phyloP scores from a whole-genome alignment of 2,329 filamentous ascomycete species.

The Gnomoniopsis smithogilvyi region DNA sequence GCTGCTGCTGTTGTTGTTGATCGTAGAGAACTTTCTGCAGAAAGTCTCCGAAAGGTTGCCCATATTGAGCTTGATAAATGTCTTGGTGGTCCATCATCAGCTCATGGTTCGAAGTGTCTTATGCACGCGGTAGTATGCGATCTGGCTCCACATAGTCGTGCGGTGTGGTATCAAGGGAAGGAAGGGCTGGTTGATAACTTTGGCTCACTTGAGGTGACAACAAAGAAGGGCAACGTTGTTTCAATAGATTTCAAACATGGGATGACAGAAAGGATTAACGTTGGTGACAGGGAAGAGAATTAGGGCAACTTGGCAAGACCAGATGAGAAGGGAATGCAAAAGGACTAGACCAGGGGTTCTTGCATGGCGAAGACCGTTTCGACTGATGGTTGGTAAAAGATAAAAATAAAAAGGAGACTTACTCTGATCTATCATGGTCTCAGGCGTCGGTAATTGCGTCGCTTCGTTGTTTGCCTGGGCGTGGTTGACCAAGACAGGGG shows the following conservation, averaged over 20 bases:
- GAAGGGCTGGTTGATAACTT: too few relatives aligned
- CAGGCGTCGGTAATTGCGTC: conserved; percentile 32
- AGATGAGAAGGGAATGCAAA: background rate
- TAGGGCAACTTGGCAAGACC: background rate
- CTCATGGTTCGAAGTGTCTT: background rate
- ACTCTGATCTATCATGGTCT: conserved; percentile 29
- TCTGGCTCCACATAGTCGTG: too few relatives aligned
- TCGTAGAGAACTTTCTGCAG: conserved; percentile 49
- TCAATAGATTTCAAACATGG: too few relatives aligned
- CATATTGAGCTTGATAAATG: conserved; percentile 19
- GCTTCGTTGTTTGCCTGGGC: conserved; percentile 28
- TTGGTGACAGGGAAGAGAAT: too few relatives aligned
- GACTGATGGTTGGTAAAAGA: background rate
- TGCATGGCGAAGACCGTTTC: background rate
- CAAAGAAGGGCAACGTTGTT: too few relatives aligned
- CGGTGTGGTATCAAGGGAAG: too few relatives aligned
- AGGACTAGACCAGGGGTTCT: background rate
- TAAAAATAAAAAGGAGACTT: conserved; percentile 11
- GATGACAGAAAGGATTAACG: too few relatives aligned
- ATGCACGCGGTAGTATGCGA: too few relatives aligned
- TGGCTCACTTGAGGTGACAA: too few relatives aligned
- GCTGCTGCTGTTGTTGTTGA: conserved; percentile 5
- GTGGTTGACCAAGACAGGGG: conserved; percentile 24
- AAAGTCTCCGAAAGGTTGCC: conserved; percentile 47
- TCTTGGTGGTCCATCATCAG: conserved; percentile 15